Base-by-base conservation (phyloP, 352 stramenopile genomes). In the Aphanomyces cochlioides region DNA sequence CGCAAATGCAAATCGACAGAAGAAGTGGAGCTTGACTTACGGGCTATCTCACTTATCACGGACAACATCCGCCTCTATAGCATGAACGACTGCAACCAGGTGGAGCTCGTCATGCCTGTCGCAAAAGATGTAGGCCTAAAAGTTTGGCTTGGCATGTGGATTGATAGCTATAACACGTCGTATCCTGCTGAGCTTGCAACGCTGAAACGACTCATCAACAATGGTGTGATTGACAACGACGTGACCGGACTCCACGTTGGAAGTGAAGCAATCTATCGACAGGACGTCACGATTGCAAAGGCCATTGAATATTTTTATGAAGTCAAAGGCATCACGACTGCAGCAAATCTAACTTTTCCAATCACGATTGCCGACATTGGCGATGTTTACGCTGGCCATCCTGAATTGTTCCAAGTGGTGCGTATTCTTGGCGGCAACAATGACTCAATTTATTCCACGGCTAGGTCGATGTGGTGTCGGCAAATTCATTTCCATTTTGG, bases 401-500 rank as follows among this genome's bases (percentile, higher is more conserved):
- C 82, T 47, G 61, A 77, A 28, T 71, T 91, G 57, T 75, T 90
- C 61, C 48, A 88, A 48, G 78, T 75, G 19, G 82, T 63, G 43
- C 12, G 43, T 54, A 38, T 50, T 36, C 17, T 21, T 47, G 7
- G 39, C 12, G 34, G 34, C 54, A 15, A 39, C 13, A 28, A 17
- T 38, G 8, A 21, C n/a, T 34, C 7, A 54, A 17, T 5, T 39
- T 10, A 10, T 21, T 17, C 28, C 8, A n/a, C 59, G 61, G 15
- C 15, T 72, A 72, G 66, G 56, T 88, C 41, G 82, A 89, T 69
- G 79, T 84, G 39, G 77, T 88, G 54, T 79, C 77, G 50, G 81
- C 77, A 47, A 91, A 89, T 59, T 73, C 79, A 54, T 91, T 89
- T 56, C 78, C 83, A 13, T 91, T 88, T 73, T 91, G 83, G 83